Evolutionary conservation across 2,329 filamentous ascomycete genomes (phyloP), one percentile per base, ranked within the genome.

Genomic region (Fusarium devonianum): DNA sequence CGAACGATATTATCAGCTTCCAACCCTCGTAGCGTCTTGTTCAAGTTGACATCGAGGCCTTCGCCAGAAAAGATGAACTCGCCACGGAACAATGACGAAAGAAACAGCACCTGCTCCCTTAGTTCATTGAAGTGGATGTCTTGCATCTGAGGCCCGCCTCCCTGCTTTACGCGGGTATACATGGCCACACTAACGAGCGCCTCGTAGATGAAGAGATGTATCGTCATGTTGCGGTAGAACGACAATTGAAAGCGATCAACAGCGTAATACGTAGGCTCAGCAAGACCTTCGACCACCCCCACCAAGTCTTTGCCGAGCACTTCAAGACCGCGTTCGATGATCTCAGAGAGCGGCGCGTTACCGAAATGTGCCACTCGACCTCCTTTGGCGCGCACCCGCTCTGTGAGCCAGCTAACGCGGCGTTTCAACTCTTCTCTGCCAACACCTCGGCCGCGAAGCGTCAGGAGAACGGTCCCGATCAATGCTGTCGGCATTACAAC

Each of bases 161-260:
- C 94, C 55, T 86, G 85, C 72, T 99, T 99, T 44, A 97, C 89
- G 33, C 85, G 84, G 0, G 87, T 94, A 71, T 99, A 99, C 79
- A 99, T 87, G 19, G 89, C 89, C 4, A 87, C 90, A 53, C 90
- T 94, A 16, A 97, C 90, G 4, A 99, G 78, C 0, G 93, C 89
- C 69, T 97, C 92, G 2, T 91, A 88, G 48, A 99, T 94, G 71
- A 99, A 99, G 5, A 99, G 82, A 69, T 99, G 94, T 54, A 99
- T 99, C 0, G 93, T 97, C 94, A 97, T 97, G 72, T 99, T 99
- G 41, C 94, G 87, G 74, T 99, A 99, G 72, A 99, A 99, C 0
- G 92, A 96, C 8, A 99, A 82, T 69, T 99, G 94, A 76, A 99
- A 99, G 42, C 92, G 84, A 70, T 99, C 94, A 28, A 97, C 92